Percentiles rank a stretch among this genome's conserved stretches.
These are phyloP conservation scores for Coemansia reversa DNA, from an alignment of 192 early-diverging fungal species.

Conservation along the genomic window DNA sequence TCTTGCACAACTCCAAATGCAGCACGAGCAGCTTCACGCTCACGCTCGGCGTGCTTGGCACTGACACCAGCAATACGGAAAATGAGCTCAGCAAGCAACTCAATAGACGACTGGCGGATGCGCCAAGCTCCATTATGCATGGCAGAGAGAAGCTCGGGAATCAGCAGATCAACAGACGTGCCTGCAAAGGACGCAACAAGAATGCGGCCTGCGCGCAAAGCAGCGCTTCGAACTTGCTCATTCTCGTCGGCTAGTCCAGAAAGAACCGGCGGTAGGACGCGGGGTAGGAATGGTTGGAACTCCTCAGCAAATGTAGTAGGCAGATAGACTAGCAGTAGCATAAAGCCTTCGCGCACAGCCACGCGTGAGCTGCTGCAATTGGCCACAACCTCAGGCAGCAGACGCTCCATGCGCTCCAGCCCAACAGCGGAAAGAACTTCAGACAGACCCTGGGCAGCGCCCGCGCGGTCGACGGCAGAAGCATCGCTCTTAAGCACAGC, in stretches of 20 bases:
- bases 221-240: slow-evolving; percentile 90
- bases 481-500: slow-evolving; percentile 85
- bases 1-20: slow-evolving; percentile 45
- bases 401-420: slow-evolving; percentile 74
- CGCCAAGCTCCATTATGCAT: slow-evolving; percentile 94
- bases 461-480: slow-evolving; percentile 90
- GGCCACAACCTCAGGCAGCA: slow-evolving; percentile 87
- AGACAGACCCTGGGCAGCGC: slow-evolving; percentile 95
- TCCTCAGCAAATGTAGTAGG: slow-evolving; percentile 90
- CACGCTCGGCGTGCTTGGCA: slow-evolving; percentile 59
- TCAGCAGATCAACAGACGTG: slow-evolving; percentile 80
- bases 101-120: slow-evolving; percentile 90
- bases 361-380: slow-evolving; percentile 69
- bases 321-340: slow-evolving; percentile 91
- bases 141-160: slow-evolving; percentile 88
- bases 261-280: slow-evolving; percentile 85
- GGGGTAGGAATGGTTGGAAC: slow-evolving; percentile 89
- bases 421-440: slow-evolving; percentile 92
- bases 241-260: slow-evolving; percentile 92
- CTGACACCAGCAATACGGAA: slow-evolving; percentile 87
- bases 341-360: slow-evolving; percentile 94
- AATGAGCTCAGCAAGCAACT: slow-evolving; percentile 92
- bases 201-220: slow-evolving; percentile 88
- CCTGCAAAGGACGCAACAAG: slow-evolving; percentile 89
- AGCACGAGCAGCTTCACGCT: slow-evolving; percentile 46